phyloP scores from a whole-genome alignment of 164 flowering plant species.

The Magnolia sinica region DNA sequence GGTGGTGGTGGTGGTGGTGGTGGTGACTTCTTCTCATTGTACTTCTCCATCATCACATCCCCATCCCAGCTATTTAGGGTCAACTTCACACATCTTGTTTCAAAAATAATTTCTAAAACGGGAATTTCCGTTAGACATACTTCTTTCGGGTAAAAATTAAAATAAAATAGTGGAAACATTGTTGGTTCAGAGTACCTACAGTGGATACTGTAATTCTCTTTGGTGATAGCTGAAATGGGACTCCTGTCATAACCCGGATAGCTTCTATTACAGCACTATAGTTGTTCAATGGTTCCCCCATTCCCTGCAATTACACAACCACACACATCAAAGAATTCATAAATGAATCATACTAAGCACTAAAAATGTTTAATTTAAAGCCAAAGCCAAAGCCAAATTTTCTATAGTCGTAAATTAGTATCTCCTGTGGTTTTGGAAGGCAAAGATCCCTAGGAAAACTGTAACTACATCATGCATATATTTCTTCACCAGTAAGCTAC shows the following conservation, averaged over 20 bases:
- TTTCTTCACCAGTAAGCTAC: neutral
- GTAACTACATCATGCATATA: neutral
- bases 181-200: constrained; percentile 38
- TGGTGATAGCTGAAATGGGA: constrained; percentile 80
- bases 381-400: no score
- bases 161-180: neutral
- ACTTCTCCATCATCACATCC: no score
- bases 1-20: no score
- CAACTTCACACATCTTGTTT: no score
- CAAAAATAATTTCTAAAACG: neutral
- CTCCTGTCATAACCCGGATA: constrained; percentile 58
- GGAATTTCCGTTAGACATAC: neutral
- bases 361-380: neutral
- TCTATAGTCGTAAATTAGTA: no score
- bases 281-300: constrained; percentile 98
- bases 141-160: neutral
- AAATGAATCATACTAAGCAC: neutral
- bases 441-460: no score
- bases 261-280: constrained; percentile 80
- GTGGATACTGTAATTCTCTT: constrained; percentile 91
- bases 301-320: constrained; percentile 57
- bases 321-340: neutral
- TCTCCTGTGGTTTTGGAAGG: no score
- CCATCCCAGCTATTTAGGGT: neutral
- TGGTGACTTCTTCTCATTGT: no score